Evolutionary conservation across 1,139 yeast species (phyloP).

Genomic region (Casaregolazyma suthepensis): DNA sequence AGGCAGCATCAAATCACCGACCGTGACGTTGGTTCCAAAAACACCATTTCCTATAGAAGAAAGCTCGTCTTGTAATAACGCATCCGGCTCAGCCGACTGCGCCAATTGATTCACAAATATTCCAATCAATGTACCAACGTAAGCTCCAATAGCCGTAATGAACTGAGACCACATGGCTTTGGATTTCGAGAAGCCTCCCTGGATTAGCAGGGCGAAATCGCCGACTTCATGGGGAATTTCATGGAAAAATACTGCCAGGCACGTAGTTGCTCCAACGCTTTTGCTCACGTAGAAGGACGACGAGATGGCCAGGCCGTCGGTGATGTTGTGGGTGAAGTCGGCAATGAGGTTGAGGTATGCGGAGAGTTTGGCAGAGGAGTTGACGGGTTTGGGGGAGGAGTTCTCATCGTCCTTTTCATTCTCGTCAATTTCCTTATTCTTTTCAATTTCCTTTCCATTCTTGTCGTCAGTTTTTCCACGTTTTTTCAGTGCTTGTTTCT

Average conservation of each 20-base stretch:
- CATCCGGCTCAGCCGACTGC: constrained; percentile 3
- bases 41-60: constrained; percentile 31
- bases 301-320: constrained; percentile 65
- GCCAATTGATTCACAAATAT: constrained; percentile 43
- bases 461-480: no score
- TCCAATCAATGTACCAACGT: constrained; percentile 56
- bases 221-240: constrained; percentile 75
- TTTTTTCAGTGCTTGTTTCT: constrained; percentile 2
- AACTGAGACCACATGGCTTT: constrained; percentile 60
- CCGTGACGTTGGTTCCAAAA: constrained; percentile 44
- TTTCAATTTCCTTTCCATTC: constrained; percentile 1
- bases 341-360: constrained; percentile 59
- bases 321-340: constrained; percentile 61
- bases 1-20: constrained; percentile 55
- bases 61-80: not conserved
- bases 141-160: constrained; percentile 56
- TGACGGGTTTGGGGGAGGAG: constrained; percentile 28
- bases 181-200: constrained; percentile 56
- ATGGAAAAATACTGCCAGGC: constrained; percentile 61
- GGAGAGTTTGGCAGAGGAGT: constrained; percentile 36
- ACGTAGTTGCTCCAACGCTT: constrained; percentile 55
- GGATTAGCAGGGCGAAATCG: constrained; percentile 60
- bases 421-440: constrained; percentile 10
- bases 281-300: constrained; percentile 56
- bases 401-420: constrained; percentile 8